Evolutionary conservation across 1,139 yeast genomes (phyloP), one percentile per base, ranked within the genome.

Genomic region (Hansenula lynferdii): DNA sequence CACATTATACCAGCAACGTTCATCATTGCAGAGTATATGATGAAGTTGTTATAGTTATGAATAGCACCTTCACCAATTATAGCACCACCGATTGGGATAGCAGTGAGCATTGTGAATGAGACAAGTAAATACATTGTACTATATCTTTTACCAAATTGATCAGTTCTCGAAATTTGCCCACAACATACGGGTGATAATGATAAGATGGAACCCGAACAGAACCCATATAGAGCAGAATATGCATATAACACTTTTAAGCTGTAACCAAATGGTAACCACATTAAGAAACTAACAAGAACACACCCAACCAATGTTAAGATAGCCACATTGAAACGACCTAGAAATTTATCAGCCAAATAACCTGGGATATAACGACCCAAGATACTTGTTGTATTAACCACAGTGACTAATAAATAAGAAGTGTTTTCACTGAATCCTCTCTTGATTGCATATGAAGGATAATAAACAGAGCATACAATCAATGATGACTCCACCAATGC

Each of bases 21-120:
- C 14, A 28, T 18, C 21, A 28, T 18, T 2, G 16, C 14, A 12
- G 21, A 28, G 8, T 28, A 28, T 8, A 28, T n/a, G 6, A 28
- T 18, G 9, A 28, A 28, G 12, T 28, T 11, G 10, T 28, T 28
- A n/a, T 28, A 39, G 61, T 28, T 11, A 3, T 7, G 3, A 18
- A 18, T 17, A 8, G 21, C 4, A 12, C 21, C 30, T 18, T 28
- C 18, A 2, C 18, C 21, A 18, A 28, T 28, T 15, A 28, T 28
- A 3, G 30, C 30, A 18, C 30, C 30, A 12, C 21, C 30, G 12
- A 28, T 28, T 18, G 30, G 30, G 7, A 28, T 18, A 12, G 21
- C 18, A 12, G 18, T 18, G 2, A 28, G 17, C 14, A 16, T 28
- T 6, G 21, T 18, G 12, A 28, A 28, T 11, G 30, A 28, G 12